Percentiles rank a stretch among this genome's conserved stretches.
Evolutionary conservation across 2,329 filamentous ascomycete species (phyloP).

Genomic region (Talaromyces sp.): DNA sequence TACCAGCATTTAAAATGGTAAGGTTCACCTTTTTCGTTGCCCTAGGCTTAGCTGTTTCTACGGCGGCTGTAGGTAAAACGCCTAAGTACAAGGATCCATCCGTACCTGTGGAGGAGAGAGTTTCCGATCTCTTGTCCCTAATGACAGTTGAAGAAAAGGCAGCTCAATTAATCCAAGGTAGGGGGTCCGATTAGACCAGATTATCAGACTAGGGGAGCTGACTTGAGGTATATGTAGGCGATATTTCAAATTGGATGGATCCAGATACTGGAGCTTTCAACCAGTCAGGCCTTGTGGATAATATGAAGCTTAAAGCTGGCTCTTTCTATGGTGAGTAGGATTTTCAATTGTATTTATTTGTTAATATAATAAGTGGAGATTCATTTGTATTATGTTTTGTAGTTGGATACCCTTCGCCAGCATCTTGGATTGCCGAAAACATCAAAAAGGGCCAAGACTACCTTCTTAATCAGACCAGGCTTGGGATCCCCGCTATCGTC

Average conservation of each 20-base stretch:
- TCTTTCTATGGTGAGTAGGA: slow-evolving; percentile 54
- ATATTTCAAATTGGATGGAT: slow-evolving; percentile 69
- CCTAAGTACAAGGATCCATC: slow-evolving; percentile 57
- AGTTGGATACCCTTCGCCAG: slow-evolving; percentile 62
- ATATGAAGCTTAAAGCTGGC: slow-evolving; percentile 60
- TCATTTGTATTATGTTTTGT: too few relatives aligned
- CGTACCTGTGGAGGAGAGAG: slow-evolving; percentile 59
- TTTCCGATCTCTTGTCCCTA: slow-evolving; percentile 62
- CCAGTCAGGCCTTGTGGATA: slow-evolving; percentile 60
- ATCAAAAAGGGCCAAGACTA: slow-evolving; percentile 66
- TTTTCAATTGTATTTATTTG: too few relatives aligned
- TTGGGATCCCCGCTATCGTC: slow-evolving; percentile 67
- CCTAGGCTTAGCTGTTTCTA: neutral
- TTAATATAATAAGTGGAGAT: too few relatives aligned
- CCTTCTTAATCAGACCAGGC: slow-evolving; percentile 59
- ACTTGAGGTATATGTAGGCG: too few relatives aligned
- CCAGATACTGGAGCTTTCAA: slow-evolving; percentile 61
- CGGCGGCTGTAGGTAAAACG: slow-evolving; percentile 10
- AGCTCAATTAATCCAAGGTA: slow-evolving; percentile 61
- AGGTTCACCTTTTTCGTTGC: neutral
- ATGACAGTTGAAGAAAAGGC: slow-evolving; percentile 74
- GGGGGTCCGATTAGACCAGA: too few relatives aligned
- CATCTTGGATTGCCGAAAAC: slow-evolving; percentile 58
- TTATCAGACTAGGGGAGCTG: too few relatives aligned
- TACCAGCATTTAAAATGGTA: neutral